Evolutionary conservation across 441 rosid species (phyloP), one percentile per base, ranked within the genome.

Genomic region (Erodium moschatum): DNA sequence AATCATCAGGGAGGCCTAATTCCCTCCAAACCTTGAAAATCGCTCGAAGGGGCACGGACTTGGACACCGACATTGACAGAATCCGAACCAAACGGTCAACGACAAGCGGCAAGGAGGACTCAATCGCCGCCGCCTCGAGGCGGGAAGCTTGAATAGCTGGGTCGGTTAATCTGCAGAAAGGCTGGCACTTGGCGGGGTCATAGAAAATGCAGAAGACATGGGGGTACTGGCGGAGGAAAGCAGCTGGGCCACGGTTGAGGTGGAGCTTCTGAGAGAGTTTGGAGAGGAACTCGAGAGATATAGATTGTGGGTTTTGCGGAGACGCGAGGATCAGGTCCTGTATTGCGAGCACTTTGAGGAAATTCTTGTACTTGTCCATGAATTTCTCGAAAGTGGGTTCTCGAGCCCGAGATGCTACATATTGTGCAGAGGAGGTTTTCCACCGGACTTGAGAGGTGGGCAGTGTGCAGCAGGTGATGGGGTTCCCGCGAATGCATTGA

Each of bases 11-110:
- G 67, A 92, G 90, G 6, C 97, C 92, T 58, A 88, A 81, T 66
- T 92, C 97, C 81, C 89, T 88, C 98, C 96, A 92, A n/a, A 90
- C 96, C 79, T 90, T 90, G 72, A 88, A 92, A 70, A 90, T 35
- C 8, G 97, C 92, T 44, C 92, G 87, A 33, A 90, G 89, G 0
- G 98, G 97, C 77, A 90, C 60, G 0, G 96, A 84, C 67, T 83
- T 87, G 15, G 89, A 79, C 2, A 73, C 50, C 0, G 97, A 87
- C 87, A 92, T 86, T 1, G 81, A 82, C 68, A 92, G 74, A 69
- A 92, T 80, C 75, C 84, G 78, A 67, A 86, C 82, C 73, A 92
- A 72, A 13, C 85, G 69, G 58, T 90, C 85, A 35, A 86, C 84
- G 68, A 84, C 90, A 52, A 75, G 61, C 16, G 86, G 78, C 77